Base-by-base conservation (phyloP, 192 early-diverging fungal species). In the Entomortierella beljakovae region DNA sequence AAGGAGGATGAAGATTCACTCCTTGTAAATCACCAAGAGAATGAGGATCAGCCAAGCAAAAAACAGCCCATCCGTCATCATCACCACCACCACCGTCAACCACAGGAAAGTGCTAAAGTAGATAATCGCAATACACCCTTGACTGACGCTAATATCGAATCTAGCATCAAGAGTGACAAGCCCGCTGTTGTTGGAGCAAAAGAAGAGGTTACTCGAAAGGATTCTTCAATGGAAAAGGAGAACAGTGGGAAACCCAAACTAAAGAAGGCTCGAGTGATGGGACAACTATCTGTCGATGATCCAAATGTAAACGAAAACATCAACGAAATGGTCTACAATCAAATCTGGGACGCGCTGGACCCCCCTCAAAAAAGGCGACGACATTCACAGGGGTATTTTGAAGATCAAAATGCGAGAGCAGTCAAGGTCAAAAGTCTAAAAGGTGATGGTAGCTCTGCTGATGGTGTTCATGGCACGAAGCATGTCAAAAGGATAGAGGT, bases 331-430 rank as follows among this genome's bases (percentile, higher is more conserved):
- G 33, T 59, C 1, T 61, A 34, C 28, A 46, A 61, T 6, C 48
- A 58, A 16, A 56, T 72, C 48, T 72, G 70, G 70, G 61, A 72
- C 53, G 70, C 70, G 3, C 55, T 57, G 29, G 70, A 60, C 2
- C 34, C 20, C 3, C 35, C 62, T 5, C 61, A 59, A 18, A 59
- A 57, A 3, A 28, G 20, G 6, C 32, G 3, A 2, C 10, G 0
- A 0, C 35, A 35, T 2, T 57, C 20, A 0, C 55, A 52, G 25
- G 40, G 58, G 33, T 72, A 72, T 31, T 3, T 59, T 15, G 56
- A 72, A 35, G 22, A 0, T 37, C n/a, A 15, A 26, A 46, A 10
- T 11, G 15, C 15, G 3, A 20, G 20, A 46, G 43, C 37, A 40
- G 13, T 13, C 37, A 40, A 13, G 6, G 7, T 40, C 37, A 13